phyloP scores from a whole-genome alignment of 805 yeast species.

The Hanseniaspora valbyensis region DNA sequence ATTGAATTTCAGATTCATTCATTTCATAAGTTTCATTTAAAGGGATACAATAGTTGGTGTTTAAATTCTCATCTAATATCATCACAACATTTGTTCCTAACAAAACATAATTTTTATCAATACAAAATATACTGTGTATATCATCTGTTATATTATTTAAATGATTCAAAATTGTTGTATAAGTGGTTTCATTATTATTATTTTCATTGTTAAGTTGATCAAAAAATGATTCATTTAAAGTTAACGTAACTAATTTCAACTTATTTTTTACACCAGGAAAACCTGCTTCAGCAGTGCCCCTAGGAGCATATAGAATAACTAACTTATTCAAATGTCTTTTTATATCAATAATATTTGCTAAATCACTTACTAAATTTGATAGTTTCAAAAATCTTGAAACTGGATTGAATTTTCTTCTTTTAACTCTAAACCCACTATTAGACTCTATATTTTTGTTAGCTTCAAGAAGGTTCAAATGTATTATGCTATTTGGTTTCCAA shows the following conservation, averaged over 20 bases:
- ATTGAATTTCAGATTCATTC: conserved; percentile 16
- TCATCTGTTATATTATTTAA: conserved; percentile 72
- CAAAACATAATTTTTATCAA: conserved; percentile 51
- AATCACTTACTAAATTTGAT: conserved; percentile 42
- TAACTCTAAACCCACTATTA: conserved; percentile 11
- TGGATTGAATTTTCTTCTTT: conserved; percentile 15
- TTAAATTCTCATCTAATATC: conserved; percentile 72
- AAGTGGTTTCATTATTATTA: background rate
- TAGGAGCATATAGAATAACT: conserved; percentile 50
- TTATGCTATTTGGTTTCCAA: conserved; percentile 31
- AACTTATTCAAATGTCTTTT: conserved; percentile 38
- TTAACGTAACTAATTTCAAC: conserved; percentile 47
- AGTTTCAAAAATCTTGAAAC: conserved; percentile 50
- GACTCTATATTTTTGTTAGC: conserved; percentile 17
- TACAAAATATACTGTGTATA: conserved; percentile 49
- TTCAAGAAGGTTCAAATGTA: conserved; percentile 17
- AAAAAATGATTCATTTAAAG: conserved; percentile 1
- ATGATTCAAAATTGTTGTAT: conserved; percentile 8
- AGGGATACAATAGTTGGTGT: conserved; percentile 44
- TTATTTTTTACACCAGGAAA: conserved; percentile 61
- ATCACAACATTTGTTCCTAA: conserved; percentile 68
- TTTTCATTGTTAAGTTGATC: background rate
- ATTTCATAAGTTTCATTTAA: conserved; percentile 41
- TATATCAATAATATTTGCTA: conserved; percentile 57
- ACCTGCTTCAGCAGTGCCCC: conserved; percentile 53